Base-by-base conservation (phyloP, 805 yeast genomes). In the Candida schatavii region DNA sequence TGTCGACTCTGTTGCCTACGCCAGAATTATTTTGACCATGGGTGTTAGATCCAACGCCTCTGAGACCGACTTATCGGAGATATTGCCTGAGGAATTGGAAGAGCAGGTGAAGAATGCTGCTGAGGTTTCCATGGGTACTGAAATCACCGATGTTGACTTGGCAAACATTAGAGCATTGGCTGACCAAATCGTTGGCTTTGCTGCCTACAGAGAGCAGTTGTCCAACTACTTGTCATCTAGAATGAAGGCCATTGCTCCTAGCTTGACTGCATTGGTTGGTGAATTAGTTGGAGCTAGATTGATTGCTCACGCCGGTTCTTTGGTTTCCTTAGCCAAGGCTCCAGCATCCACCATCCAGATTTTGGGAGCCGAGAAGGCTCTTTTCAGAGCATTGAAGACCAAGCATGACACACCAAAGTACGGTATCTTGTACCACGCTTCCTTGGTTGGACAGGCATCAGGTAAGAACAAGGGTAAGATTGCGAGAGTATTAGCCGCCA, bases 241-340 rank as follows among this genome's bases (percentile, higher is more conserved):
- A 75, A 93, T 93, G 99, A 89, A 88, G 72, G 97, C 98, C 39
- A 91, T 93, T 73, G 99, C 99, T 49, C 99, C 99, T 64, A 93
- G 93, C 69, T 77, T 91, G 63, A 89, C 97, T 39, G 84, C 93
- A 37, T 78, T 93, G 55, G 96, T 93, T 49, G 99, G 99, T 62
- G 99, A 93, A 74, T 81, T 93, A 54, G 95, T 93, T 38, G 99
- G 99, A 70, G 99, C 99, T 47, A 82, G 99, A 72, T 79, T 93
- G 63, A 93, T 93, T 64, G 93, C 99, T 33, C 99, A 93, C 66
- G 83, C 98, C 41, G 99, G 99, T 59, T 87, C 96, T 53, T 75
- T 93, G 57, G 83, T 90, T 57, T 88, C 95, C 45, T 77, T 93
- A 57, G 96, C 99, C 53, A 93, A 93, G 75, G 95, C 97, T 38